These are phyloP conservation scores for Sporothrix phasma DNA, from an alignment of 2,329 filamentous ascomycete species.

Conservation along the genomic window DNA sequence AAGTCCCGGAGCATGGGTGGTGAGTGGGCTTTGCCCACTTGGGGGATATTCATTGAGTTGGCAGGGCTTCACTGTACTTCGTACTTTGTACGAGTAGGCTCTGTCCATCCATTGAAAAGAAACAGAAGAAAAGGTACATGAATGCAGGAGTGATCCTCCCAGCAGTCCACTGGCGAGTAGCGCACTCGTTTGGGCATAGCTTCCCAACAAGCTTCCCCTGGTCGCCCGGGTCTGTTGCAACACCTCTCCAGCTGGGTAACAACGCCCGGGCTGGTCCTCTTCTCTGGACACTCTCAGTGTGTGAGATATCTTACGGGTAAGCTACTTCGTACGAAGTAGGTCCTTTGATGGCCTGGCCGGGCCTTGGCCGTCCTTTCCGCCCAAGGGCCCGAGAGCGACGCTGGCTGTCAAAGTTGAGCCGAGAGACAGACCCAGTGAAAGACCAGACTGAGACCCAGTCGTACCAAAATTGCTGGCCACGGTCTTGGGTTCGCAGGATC, in stretches of 20 bases:
- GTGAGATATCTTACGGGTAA: not conserved
- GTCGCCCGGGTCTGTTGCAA: not conserved
- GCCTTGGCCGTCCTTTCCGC: not conserved
- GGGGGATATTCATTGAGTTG: not conserved
- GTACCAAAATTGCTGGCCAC: constrained; percentile 7
- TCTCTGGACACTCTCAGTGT: no score
- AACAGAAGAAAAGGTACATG: no score
- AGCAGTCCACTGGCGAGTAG: constrained; percentile 8
- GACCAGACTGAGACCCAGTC: not conserved
- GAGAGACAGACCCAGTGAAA: not conserved
- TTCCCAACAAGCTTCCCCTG: not conserved
- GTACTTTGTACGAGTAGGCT: no score
- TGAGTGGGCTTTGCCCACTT: not conserved
- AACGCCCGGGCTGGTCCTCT: not conserved
- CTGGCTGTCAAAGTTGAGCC: not conserved
- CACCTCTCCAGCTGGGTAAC: not conserved
- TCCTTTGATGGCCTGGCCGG: not conserved
- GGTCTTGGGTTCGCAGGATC: constrained; percentile 14
- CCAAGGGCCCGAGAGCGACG: constrained; percentile 10
- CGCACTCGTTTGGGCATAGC: constrained; percentile 13
- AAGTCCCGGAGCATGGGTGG: constrained; percentile 17
- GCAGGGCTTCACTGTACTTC: not conserved
- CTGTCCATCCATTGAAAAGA: not conserved
- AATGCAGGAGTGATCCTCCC: not conserved
- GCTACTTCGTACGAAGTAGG: no score